Base-by-base conservation (phyloP, 352 stramenopile genomes). In the Globisporangium yorkense region DNA sequence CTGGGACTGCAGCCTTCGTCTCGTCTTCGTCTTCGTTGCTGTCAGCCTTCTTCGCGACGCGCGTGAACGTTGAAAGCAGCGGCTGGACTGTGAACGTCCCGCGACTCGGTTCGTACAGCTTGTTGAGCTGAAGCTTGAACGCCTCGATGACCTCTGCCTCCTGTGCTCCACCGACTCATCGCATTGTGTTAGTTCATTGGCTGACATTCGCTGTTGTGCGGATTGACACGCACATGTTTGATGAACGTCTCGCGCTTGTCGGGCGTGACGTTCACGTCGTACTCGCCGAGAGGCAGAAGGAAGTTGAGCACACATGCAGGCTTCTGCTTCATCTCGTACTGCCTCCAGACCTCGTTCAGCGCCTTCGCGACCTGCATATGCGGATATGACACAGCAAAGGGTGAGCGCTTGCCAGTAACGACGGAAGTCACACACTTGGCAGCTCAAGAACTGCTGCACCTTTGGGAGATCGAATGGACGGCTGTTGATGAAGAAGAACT, bases 401-500 rank as follows among this genome's bases (percentile, higher is more conserved):
- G 24, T 27, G 24, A 27, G 24, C 24, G 24, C 24, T 27, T 27
- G 24, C 24, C 24, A 27, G 24, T 27, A 40, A 20, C 21, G 24
- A 31, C 24, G 31, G 13, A 29, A 83, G 13, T 0, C 31, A 44
- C 49, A 27, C 35, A 15, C 12, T 18, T 15, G 35, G 2, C 35
- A 41, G 35, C 10, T 41, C 31, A 7, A 35, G 8, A 27, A 27
- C 16, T 41, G 35, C 35, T 41, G 35, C 35, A 54, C 69, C 61
- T 92, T 92, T 15, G 95, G 91, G 10, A 98, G 63, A 56, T 99
- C 94, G 49, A 99, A 94, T 0, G 96, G 96, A 8, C 96, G 82
- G 12, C 89, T 86, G 70, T 99, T 99, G 43, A 99, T 91, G 68
- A 94, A 98, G 56, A 98, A 94, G 63, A 98, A 98, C 69, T 98